A percentile compares a stretch with the other conserved stretches of the same genome.
phyloP scores from a whole-genome alignment of 2,329 filamentous ascomycete species.

The Akanthomyces lecanii region DNA sequence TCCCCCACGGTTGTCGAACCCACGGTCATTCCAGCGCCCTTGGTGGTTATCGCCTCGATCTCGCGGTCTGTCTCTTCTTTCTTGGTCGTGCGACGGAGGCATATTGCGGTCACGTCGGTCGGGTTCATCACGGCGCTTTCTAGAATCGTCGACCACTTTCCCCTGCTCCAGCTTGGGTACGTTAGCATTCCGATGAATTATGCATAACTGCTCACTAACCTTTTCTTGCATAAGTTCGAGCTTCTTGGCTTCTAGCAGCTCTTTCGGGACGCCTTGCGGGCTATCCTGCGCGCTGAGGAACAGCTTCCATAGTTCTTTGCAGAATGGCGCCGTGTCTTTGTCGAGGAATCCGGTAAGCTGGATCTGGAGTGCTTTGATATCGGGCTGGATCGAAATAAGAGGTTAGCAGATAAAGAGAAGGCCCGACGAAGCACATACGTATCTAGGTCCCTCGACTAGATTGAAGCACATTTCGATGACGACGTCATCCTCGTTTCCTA shows the following conservation, averaged over 20 bases:
- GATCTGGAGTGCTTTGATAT: conserved; percentile 93
- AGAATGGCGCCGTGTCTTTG: conserved; percentile 83
- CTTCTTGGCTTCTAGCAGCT: conserved; percentile 94
- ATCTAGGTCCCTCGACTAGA: conserved; percentile 67
- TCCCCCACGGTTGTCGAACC: conserved; percentile 40
- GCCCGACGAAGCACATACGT: conserved; percentile 51
- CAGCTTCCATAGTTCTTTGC: conserved; percentile 89
- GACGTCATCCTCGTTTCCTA: conserved; percentile 93
- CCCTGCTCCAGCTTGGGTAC: conserved; percentile 70
- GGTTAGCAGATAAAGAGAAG: conserved; percentile 26
- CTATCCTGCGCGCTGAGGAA: conserved; percentile 86
- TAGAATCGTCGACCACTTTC: conserved; percentile 71
- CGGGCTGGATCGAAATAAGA: conserved; percentile 57
- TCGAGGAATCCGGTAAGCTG: conserved; percentile 93
- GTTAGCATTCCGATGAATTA: conserved; percentile 10
- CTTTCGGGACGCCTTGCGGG: conserved; percentile 87
- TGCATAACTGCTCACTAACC: conserved; percentile 44
- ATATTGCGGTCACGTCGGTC: conserved; percentile 68
- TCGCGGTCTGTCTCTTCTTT: conserved; percentile 51
- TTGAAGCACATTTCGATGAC: conserved; percentile 80
- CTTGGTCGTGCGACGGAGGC: conserved; percentile 59
- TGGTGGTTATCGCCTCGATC: conserved; percentile 52
- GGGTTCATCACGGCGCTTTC: conserved; percentile 66
- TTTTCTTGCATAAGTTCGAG: conserved; percentile 91
- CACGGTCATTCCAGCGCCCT: conserved; percentile 49